Base-by-base conservation (phyloP, 768 basidiomycete species). In the Mycena amicta region DNA sequence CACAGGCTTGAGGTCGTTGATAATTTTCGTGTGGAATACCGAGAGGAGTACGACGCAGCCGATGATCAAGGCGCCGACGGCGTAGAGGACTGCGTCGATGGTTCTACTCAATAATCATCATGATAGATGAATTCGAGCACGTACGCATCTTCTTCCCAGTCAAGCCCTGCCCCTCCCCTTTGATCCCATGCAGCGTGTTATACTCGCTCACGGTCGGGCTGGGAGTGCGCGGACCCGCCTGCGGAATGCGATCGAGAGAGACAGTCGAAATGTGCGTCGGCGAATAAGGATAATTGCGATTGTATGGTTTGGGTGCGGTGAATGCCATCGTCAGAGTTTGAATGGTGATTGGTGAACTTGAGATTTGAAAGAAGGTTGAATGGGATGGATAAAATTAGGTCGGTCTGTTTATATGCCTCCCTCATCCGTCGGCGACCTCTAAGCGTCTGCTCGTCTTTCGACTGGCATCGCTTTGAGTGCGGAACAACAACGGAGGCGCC, bases 191-290 rank as follows among this genome's bases (percentile, higher is more conserved):
- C 18, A 58, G 22, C 26, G 52, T 52, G 5, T 58, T 46, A 37
- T 39, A 53, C 27, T 58, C 57, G 46, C 52, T 49, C 43, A 50
- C 22, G 12, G 57, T 58, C 15, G 57, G 57, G 26, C 57, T 58
- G 33, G 57, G 57, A 4, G 57, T 58, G 11, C 41, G 52, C 0
- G 51, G 33, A 18, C 8, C 33, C 8, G 8, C 41, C n/a, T n/a
- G n/a, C n/a, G n/a, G n/a, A n/a, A n/a, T n/a, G n/a, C n/a, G n/a
- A n/a, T n/a, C n/a, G n/a, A n/a, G n/a, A n/a, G n/a, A n/a, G n/a
- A n/a, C n/a, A n/a, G n/a, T n/a, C n/a, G n/a, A n/a, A n/a, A n/a
- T n/a, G n/a, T n/a, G n/a, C n/a, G n/a, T n/a, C n/a, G n/a, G n/a
- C n/a, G n/a, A n/a, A n/a, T n/a, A n/a, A 43, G 41, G 20, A 22